Percentiles rank a stretch among this genome's conserved stretches.
Conservation (phyloP, 305 asterid genomes). For the Solanum chacoense region DNA sequence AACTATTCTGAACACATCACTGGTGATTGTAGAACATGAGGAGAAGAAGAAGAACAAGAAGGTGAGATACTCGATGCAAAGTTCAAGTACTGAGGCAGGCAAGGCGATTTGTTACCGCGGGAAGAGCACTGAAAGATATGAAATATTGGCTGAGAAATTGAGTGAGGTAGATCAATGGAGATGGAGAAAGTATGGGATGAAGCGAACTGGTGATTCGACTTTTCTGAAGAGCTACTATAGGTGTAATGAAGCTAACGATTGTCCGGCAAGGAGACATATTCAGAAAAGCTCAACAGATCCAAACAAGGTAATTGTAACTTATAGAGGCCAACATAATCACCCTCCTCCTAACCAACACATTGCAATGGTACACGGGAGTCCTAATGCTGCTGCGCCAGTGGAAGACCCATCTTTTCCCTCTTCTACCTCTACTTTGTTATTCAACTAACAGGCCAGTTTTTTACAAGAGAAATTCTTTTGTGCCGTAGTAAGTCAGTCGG, state of each 20-base stretch:
- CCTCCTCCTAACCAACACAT: neutral
- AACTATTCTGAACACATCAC: neutral
- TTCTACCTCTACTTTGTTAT: neutral
- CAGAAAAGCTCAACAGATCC: slow-evolving; percentile 1
- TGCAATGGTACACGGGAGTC: neutral
- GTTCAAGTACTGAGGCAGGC: neutral
- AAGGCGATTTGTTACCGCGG: neutral
- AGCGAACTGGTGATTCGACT: neutral
- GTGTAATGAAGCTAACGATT: neutral
- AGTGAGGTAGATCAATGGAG: slow-evolving; percentile 2
- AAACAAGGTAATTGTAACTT: neutral
- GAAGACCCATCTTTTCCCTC: neutral
- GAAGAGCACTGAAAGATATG: neutral
- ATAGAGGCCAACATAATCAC: slow-evolving; percentile 2
- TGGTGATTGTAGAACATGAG: neutral
- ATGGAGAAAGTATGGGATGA: slow-evolving; percentile 9
- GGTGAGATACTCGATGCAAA: neutral
- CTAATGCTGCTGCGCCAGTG: neutral
- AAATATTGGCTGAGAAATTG: neutral
- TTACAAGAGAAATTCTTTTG: neutral
- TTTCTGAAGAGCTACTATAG: neutral
- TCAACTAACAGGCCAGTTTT: neutral
- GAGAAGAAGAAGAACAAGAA: neutral
- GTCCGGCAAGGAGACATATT: slow-evolving; percentile 7
- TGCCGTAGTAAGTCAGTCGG: neutral